Evolutionary conservation across 164 flowering plant genomes (phyloP).

Genomic region (Vitis rotundifolia): DNA sequence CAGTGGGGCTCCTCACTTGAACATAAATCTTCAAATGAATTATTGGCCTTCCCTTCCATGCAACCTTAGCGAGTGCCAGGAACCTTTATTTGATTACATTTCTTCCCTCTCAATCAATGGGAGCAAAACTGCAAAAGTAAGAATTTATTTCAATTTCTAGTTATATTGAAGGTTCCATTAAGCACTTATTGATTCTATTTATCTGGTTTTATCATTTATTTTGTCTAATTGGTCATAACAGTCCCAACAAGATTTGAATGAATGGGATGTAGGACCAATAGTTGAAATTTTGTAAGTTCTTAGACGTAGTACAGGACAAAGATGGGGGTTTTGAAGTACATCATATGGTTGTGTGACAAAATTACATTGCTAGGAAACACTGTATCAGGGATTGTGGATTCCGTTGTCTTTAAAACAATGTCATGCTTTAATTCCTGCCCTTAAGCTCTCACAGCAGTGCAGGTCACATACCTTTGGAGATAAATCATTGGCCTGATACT

Average conservation of each 20-base stretch:
- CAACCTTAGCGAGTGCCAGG: constrained; percentile 88
- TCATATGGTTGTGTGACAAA: too few species aligned
- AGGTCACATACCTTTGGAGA: neutral
- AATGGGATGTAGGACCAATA: too few species aligned
- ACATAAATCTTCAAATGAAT: constrained; percentile 98
- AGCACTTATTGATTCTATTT: neutral
- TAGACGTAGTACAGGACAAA: too few species aligned
- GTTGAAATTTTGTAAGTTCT: too few species aligned
- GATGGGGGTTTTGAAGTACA: too few species aligned
- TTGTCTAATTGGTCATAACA: too few species aligned
- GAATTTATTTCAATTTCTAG: constrained; percentile 7
- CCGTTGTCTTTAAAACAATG: neutral
- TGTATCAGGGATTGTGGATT: too few species aligned
- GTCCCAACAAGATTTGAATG: too few species aligned
- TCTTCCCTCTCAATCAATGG: constrained; percentile 76
- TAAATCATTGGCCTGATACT: neutral
- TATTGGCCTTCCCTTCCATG: constrained; percentile 96
- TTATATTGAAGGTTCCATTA: neutral
- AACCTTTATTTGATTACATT: constrained; percentile 86
- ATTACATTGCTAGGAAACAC: too few species aligned
- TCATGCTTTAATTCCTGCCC: neutral
- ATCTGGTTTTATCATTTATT: too few species aligned
- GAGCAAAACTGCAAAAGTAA: constrained; percentile 80
- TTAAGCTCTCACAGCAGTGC: neutral
- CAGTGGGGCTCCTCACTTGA: constrained; percentile 92